Conservation (phyloP, 2,329 filamentous ascomycete species). For the Magnaporthiopsis incrustans region DNA sequence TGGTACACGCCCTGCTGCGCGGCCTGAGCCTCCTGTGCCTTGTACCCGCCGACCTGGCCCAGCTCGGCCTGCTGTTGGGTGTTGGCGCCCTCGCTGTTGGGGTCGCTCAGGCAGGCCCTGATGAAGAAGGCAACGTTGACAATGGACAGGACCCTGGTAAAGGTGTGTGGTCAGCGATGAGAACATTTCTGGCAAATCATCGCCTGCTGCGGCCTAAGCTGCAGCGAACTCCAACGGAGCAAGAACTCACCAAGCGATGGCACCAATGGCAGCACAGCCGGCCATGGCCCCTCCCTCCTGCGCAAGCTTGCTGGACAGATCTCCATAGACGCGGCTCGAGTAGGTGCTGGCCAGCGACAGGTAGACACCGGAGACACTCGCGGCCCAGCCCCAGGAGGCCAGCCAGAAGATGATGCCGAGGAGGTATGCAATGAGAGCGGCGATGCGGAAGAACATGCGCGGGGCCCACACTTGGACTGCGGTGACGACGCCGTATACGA, state of each 20-base stretch:
- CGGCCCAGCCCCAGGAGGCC: conserved; percentile 13
- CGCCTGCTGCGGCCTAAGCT: neutral
- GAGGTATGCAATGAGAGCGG: conserved; percentile 26
- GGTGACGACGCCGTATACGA: conserved; percentile 30
- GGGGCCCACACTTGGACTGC: conserved; percentile 27
- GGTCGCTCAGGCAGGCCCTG: conserved; percentile 10
- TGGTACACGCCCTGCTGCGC: conserved; percentile 1
- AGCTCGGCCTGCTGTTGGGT: conserved; percentile 11
- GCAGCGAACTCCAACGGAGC: neutral
- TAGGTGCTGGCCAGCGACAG: conserved; percentile 30
- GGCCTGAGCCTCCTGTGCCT: conserved; percentile 7
- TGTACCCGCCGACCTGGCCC: conserved; percentile 9
- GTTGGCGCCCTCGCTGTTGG: conserved; percentile 1
- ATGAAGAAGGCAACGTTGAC: conserved; percentile 31
- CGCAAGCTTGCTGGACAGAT: conserved; percentile 11
- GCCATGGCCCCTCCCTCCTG: conserved; percentile 26
- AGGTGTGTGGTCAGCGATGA: neutral
- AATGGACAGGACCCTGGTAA: conserved; percentile 28
- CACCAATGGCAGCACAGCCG: conserved; percentile 32
- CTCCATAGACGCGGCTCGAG: conserved; percentile 20
- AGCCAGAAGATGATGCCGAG: conserved; percentile 32
- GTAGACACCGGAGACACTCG: conserved; percentile 18
- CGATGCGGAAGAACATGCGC: conserved; percentile 30
- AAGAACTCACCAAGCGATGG: conserved; percentile 28
- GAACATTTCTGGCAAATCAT: neutral